Conservation (phyloP, 2,329 filamentous ascomycete species). For the Mollisiaceae sp. region DNA sequence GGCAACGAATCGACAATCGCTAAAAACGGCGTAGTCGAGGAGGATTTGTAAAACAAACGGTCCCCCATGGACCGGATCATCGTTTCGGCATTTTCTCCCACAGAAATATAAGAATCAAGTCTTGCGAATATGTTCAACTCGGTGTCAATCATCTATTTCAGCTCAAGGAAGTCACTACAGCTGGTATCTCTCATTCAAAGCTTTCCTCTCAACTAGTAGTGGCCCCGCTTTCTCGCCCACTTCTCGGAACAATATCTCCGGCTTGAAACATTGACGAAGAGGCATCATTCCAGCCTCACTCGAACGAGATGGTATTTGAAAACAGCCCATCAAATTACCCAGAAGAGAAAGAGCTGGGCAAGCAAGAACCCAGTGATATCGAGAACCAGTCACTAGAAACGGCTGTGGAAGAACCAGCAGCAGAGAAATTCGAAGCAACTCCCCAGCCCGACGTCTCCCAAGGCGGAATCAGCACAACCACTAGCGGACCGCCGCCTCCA, state of each 20-base stretch:
- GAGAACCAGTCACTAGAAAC: not conserved
- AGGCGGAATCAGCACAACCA: not conserved
- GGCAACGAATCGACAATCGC: not conserved
- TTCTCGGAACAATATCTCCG: not conserved
- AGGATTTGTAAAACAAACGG: not conserved
- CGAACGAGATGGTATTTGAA: not conserved
- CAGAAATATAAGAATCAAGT: too few relatives aligned
- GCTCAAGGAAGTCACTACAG: too few relatives aligned
- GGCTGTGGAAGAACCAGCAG: not conserved
- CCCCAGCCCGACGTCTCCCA: not conserved
- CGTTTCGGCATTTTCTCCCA: not conserved
- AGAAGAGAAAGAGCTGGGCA: not conserved
- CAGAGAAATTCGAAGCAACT: not conserved
- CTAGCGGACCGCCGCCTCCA: conserved; percentile 1
- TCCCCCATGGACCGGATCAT: not conserved
- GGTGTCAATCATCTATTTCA: too few relatives aligned
- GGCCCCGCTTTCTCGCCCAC: not conserved
- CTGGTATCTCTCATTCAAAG: too few relatives aligned
- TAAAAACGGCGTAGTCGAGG: not conserved
- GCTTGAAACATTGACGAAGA: not conserved
- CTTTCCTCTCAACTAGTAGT: not conserved
- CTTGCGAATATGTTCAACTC: too few relatives aligned
- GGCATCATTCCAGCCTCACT: not conserved
- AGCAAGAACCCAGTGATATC: not conserved
- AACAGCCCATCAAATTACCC: not conserved